These are phyloP conservation scores for Citrus australasica DNA, from an alignment of 345 rosid species.

Conservation along the genomic window DNA sequence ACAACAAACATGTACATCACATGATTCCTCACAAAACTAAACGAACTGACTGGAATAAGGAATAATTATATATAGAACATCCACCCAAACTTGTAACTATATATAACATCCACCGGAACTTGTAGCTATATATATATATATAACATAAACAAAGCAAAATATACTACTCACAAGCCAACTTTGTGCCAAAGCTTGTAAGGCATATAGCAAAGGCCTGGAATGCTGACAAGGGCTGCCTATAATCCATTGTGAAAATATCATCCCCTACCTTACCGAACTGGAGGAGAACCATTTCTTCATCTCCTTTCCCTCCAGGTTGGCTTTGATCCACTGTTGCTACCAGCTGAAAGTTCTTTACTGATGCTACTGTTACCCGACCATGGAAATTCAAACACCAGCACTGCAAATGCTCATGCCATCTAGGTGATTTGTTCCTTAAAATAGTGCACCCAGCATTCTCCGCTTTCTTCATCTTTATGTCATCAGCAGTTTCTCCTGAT, in stretches of 20 bases:
- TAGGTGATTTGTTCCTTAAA: slow-evolving; percentile 82
- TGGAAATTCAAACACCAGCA: slow-evolving; percentile 98
- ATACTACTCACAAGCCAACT: slow-evolving; percentile 82
- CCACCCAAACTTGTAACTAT: slow-evolving; percentile 4
- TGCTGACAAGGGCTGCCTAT: slow-evolving; percentile 83
- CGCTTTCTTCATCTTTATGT: slow-evolving; percentile 33
- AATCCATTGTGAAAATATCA: slow-evolving; percentile 91
- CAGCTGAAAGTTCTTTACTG: slow-evolving; percentile 90
- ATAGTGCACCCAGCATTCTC: slow-evolving; percentile 39
- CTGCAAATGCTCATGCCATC: slow-evolving; percentile 95
- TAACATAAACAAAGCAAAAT: neutral
- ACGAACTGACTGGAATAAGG: slow-evolving; percentile 6
- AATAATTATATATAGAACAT: slow-evolving; percentile 23
- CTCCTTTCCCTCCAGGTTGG: slow-evolving; percentile 85
- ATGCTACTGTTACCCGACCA: slow-evolving; percentile 90
- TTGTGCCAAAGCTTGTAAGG: slow-evolving; percentile 95
- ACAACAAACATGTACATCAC: slow-evolving; percentile 34
- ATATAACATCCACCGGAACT: slow-evolving; percentile 16
- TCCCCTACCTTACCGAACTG: slow-evolving; percentile 93
- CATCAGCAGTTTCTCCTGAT: slow-evolving; percentile 31
- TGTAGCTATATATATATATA: neutral
- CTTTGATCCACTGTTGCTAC: slow-evolving; percentile 74
- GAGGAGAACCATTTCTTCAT: slow-evolving; percentile 78
- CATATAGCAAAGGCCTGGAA: slow-evolving; percentile 93
- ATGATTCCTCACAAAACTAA: slow-evolving; percentile 18